Evolutionary conservation across 768 basidiomycete species (phyloP), one percentile per base, ranked within the genome.

Genomic region (Suillus decipiens): DNA sequence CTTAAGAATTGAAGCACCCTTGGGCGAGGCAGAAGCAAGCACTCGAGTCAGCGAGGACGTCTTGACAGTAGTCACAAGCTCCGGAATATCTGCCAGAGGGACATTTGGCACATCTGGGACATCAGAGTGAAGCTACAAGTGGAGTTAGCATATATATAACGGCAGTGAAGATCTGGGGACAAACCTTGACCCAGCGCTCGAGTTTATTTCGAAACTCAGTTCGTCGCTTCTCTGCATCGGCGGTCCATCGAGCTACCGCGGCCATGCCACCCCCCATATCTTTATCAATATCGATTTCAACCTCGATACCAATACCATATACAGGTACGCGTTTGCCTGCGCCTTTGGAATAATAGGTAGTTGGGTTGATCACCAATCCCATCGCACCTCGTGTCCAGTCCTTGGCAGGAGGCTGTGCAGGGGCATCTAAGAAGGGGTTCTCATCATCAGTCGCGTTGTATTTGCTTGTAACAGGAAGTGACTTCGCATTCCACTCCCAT

Each of bases 221-320:
- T 61, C 86, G 84, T 60, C 93, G 84, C 39, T 76, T 76, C 61
- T 91, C 89, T 42, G 83, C 77, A 50, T 81, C 86, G 34, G 89
- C 85, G 3, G 93, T 93, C 93, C 93, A 95, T 61, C 91, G 85
- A 59, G 93, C 92, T 50, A 95, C 90, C 34, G 92, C 90, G 42
- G 91, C 90, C 89, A 94, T 93, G n/a, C 92, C 91, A 51, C 84
- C 86, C 24, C 79, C 79, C 88, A 90, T 87, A 68, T 84, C 86
- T 76, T 90, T 90, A 75, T 92, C 90, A 61, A 92, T 84, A 69
- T 93, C 86, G 79, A 92, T 89, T 68, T 93, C 90, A 31, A 93
- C 91, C 75, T 94, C 90, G 57, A 95, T 91, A 1, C 93, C 93
- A 65, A 94, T 83, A 10, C 92, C 93, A 72, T 93, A 95, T 1